Evolutionary conservation across 2,329 filamentous ascomycete species (phyloP).

Genomic region (Erysiphe neolycopersici): DNA sequence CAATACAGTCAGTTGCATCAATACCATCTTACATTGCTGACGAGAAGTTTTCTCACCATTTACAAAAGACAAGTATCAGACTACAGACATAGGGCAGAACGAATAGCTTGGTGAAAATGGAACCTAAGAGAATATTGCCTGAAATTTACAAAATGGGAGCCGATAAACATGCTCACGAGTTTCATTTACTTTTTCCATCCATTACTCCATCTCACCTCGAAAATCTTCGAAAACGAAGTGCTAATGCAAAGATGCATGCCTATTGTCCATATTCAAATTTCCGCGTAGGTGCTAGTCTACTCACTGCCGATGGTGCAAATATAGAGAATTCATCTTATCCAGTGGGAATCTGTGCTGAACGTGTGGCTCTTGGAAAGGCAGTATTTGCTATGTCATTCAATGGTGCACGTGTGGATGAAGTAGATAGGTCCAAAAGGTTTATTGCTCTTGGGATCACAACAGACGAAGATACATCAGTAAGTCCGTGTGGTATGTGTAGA

Average conservation of each 20-base stretch:
- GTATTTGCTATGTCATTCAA: conserved; percentile 20
- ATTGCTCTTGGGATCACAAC: conserved; percentile 67
- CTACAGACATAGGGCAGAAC: too few relatives aligned
- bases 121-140: not conserved
- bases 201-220: not conserved
- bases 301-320: conserved; percentile 45
- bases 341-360: conserved; percentile 84
- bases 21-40: too few relatives aligned
- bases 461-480: conserved; percentile 40
- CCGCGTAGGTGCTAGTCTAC: conserved; percentile 61
- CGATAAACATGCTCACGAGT: not conserved
- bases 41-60: too few relatives aligned
- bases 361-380: conserved; percentile 64
- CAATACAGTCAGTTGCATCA: too few relatives aligned
- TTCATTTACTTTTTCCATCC: not conserved
- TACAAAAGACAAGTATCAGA: too few relatives aligned
- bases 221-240: conserved; percentile 37
- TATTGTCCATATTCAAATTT: conserved; percentile 53
- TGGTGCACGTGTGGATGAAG: not conserved
- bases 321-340: conserved; percentile 82
- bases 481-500: conserved; percentile 87
- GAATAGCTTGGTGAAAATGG: too few relatives aligned
- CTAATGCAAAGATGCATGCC: conserved; percentile 47
- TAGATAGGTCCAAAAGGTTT: conserved; percentile 19
- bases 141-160: not conserved